A percentile compares a stretch with the other conserved stretches of the same genome.
Conservation (phyloP, 257 asterid species). For the Ajuga chamaepitys region DNA sequence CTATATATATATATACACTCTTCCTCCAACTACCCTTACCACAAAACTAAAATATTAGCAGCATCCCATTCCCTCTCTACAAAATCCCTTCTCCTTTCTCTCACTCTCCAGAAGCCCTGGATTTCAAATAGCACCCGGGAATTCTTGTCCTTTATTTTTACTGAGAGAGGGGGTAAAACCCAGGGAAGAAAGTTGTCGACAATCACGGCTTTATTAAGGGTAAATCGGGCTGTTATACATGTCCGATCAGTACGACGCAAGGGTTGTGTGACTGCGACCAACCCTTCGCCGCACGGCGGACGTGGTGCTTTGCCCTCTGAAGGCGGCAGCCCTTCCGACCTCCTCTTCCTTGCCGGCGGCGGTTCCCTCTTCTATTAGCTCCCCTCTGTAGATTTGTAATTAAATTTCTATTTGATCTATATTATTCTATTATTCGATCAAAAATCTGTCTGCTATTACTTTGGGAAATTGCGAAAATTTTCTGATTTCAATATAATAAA, state of each 20-base stretch:
- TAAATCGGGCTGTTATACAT: conserved; percentile 41
- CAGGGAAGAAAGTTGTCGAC: conserved; percentile 49
- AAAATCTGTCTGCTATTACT: background rate
- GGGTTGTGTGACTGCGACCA: conserved; percentile 62
- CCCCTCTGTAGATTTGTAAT: background rate
- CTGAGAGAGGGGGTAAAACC: conserved; percentile 38
- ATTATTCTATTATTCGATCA: background rate
- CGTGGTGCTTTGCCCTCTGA: conserved; percentile 96
- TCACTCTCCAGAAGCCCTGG: conserved; percentile 4
- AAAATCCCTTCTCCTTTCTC: background rate
- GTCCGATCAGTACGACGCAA: conserved; percentile 67
- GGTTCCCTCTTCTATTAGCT: conserved; percentile 30
- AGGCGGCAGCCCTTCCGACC: conserved; percentile 99
- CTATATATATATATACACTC: background rate
- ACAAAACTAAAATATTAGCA: background rate
- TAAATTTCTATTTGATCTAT: background rate
- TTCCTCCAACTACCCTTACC: background rate
- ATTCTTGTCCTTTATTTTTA: background rate
- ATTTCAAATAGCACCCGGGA: conserved; percentile 7
- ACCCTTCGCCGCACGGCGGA: conserved; percentile 99
- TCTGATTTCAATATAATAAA: background rate
- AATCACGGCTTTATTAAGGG: conserved; percentile 81
- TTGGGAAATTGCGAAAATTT: background rate
- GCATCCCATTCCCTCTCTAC: background rate
- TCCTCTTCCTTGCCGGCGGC: conserved; percentile 98